These are phyloP conservation scores for Blastocystis sp. DNA, from an alignment of 352 stramenopile species.

Conservation along the genomic window DNA sequence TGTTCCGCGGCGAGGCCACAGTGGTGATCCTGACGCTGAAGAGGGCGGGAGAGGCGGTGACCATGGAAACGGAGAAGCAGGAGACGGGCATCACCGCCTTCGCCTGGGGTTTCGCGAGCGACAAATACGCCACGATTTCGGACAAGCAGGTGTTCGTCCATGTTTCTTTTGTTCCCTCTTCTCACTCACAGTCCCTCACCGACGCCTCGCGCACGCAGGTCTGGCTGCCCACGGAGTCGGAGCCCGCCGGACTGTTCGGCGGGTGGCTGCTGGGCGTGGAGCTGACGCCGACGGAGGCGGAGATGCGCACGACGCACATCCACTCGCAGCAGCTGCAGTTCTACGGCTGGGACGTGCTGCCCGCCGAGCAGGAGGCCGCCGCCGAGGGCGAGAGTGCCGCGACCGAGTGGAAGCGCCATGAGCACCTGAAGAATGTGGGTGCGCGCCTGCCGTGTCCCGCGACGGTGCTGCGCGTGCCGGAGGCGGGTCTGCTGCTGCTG, in stretches of 20 bases:
- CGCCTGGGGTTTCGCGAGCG: slow-evolving; percentile 11
- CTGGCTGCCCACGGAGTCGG: slow-evolving; percentile 12
- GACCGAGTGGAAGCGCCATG: slow-evolving; percentile 26
- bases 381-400: neutral
- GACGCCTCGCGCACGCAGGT: neutral
- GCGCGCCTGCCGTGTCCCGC: neutral
- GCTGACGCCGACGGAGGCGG: slow-evolving; percentile 20
- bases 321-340: slow-evolving; percentile 37
- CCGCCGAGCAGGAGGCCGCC: neutral
- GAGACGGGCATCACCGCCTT: neutral
- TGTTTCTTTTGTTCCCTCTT: neutral
- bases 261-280: slow-evolving; percentile 30
- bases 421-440: slow-evolving; percentile 24
- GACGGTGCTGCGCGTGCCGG: neutral
- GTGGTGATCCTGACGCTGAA: neutral
- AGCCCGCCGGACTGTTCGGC: slow-evolving; percentile 27
- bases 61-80: neutral
- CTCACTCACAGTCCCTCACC: neutral
- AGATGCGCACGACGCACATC: slow-evolving; percentile 56
- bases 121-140: slow-evolving; percentile 27
- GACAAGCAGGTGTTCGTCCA: slow-evolving; percentile 3
- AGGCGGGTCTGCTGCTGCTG: slow-evolving; percentile 28
- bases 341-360: slow-evolving; percentile 38
- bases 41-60: neutral
- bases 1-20: neutral